These are phyloP conservation scores for Fonsecaea multimorphosa DNA, from an alignment of 2,329 filamentous ascomycete genomes.

Conservation along the genomic window DNA sequence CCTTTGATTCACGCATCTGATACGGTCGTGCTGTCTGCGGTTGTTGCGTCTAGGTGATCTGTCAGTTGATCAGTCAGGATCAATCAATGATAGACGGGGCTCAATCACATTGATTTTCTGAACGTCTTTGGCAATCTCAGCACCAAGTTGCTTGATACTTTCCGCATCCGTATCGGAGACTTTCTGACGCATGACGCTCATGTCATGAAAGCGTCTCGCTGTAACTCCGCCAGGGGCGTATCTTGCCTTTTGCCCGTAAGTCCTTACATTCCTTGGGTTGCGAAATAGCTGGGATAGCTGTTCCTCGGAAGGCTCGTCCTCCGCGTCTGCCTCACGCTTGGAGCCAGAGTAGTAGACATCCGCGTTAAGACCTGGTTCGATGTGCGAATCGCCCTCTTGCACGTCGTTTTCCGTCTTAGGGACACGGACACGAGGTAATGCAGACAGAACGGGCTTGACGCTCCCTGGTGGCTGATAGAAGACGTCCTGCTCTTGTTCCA, in stretches of 20 bases:
- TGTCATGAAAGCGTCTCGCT: conserved; percentile 31
- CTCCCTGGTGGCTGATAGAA: conserved; percentile 61
- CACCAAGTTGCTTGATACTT: conserved; percentile 55
- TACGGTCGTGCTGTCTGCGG: conserved; percentile 55
- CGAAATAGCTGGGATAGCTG: conserved; percentile 68
- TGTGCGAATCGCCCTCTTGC: conserved; percentile 51
- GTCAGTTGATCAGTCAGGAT: conserved; percentile 55
- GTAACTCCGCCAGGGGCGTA: conserved; percentile 35
- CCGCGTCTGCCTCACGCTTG: conserved; percentile 32
- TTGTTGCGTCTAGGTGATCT: conserved; percentile 47
- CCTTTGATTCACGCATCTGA: conserved; percentile 82
- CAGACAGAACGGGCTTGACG: conserved; percentile 56
- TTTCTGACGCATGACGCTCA: conserved; percentile 27
- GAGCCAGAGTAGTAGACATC: conserved; percentile 59
- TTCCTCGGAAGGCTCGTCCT: conserved; percentile 59
- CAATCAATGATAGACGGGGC: conserved; percentile 21
- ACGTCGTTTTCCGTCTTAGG: conserved; percentile 58
- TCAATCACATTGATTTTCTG: conserved; percentile 41
- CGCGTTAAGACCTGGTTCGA: conserved; percentile 57
- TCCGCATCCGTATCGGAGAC: conserved; percentile 41
- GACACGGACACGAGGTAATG: conserved; percentile 61
- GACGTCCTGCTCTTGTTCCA: conserved; percentile 63
- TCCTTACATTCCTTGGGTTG: conserved; percentile 60
- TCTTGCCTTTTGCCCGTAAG: conserved; percentile 57
- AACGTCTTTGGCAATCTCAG: conserved; percentile 54